Conservation (phyloP, 2,329 filamentous ascomycete genomes). For the Sclerotinia nivalis region DNA sequence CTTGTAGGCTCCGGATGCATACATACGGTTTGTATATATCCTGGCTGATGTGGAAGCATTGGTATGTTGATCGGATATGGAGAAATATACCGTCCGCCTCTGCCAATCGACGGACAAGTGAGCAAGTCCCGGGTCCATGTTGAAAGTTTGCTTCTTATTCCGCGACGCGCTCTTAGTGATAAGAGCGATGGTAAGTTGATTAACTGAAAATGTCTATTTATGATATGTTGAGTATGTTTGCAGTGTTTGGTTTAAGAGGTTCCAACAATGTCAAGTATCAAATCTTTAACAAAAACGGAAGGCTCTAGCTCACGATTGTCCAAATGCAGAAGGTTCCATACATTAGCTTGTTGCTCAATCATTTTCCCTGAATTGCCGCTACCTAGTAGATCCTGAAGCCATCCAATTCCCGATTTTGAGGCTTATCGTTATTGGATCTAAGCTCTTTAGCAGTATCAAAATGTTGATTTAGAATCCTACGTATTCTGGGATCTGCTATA, state of each 20-base stretch:
- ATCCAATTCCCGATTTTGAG: not conserved
- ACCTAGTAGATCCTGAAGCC: not conserved
- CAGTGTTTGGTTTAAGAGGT: not conserved
- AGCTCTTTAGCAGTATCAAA: no score
- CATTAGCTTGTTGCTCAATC: not conserved
- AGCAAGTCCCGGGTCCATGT: not conserved
- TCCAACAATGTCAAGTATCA: not conserved
- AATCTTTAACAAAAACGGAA: not conserved
- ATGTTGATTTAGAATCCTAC: no score
- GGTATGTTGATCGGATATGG: not conserved
- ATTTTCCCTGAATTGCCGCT: no score
- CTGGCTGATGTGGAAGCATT: not conserved
- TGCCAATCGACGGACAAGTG: no score
- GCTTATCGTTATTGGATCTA: no score
- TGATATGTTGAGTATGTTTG: not conserved
- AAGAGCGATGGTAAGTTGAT: not conserved
- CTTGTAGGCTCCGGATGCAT: not conserved
- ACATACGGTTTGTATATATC: not conserved
- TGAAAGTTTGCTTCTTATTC: not conserved
- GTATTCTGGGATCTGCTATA: no score
- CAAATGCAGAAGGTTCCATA: not conserved
- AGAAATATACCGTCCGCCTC: not conserved
- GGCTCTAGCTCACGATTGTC: not conserved
- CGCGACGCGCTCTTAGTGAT: not conserved
- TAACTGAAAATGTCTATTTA: not conserved